These are phyloP conservation scores for Tephrocybe sp. DNA, from an alignment of 768 basidiomycete genomes.

Conservation along the genomic window DNA sequence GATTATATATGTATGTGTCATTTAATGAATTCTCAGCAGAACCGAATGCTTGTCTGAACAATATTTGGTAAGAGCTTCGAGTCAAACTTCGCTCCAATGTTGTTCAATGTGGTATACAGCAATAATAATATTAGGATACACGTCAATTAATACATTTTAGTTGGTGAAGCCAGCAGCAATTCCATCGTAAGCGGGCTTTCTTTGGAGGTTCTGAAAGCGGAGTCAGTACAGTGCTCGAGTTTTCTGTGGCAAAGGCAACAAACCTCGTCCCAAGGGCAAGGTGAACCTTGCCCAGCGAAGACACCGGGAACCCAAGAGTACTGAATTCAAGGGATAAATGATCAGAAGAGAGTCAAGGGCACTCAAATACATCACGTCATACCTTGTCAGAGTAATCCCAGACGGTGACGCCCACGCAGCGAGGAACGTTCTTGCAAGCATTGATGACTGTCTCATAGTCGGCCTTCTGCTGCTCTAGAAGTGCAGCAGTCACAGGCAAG, in stretches of 20 bases:
- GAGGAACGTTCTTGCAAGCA: constrained; percentile 45
- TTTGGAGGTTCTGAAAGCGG: constrained; percentile 28
- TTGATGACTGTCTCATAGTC: constrained; percentile 57
- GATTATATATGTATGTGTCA: too few species aligned
- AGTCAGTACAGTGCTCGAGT: not conserved
- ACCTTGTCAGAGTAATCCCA: constrained; percentile 46
- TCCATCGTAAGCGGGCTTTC: constrained; percentile 40
- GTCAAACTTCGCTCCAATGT: too few species aligned
- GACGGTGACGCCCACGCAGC: constrained; percentile 42
- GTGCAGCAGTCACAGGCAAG: constrained; percentile 45
- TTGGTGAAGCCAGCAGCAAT: too few species aligned
- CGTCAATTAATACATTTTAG: too few species aligned
- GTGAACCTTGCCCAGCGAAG: constrained; percentile 37
- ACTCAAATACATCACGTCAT: not conserved
- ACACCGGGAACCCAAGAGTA: constrained; percentile 39
- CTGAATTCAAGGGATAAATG: constrained; percentile 3
- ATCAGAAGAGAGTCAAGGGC: not conserved
- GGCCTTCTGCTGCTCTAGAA: constrained; percentile 50
- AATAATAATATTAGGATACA: too few species aligned
- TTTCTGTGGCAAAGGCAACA: not conserved
- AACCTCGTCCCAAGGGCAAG: constrained; percentile 22
- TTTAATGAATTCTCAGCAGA: too few species aligned
- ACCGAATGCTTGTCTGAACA: too few species aligned
- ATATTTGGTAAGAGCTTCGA: too few species aligned
- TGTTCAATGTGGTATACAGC: too few species aligned